Evolutionary conservation across 345 rosid genomes (phyloP).

Genomic region (Nephelium lappaceum): DNA sequence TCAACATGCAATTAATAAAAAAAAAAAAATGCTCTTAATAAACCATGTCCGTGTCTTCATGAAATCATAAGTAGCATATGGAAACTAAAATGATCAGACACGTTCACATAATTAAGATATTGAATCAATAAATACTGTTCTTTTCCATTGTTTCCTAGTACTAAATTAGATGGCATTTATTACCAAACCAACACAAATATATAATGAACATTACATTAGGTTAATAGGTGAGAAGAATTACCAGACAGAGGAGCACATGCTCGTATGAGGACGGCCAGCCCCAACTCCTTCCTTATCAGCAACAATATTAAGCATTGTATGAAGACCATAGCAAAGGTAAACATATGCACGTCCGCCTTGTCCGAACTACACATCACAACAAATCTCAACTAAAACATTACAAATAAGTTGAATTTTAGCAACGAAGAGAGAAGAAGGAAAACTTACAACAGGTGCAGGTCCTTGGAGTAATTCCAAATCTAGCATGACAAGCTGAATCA

Average conservation of each 20-base stretch:
- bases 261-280: constrained; percentile 83
- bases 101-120: background rate
- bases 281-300: constrained; percentile 93
- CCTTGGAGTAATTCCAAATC: constrained; percentile 81
- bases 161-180: background rate
- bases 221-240: constrained; percentile 27
- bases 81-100: background rate
- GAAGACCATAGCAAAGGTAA: constrained; percentile 93
- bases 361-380: constrained; percentile 64
- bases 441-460: constrained; percentile 85
- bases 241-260: constrained; percentile 88
- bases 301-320: constrained; percentile 88
- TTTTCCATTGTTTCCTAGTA: background rate
- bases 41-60: constrained; percentile 8
- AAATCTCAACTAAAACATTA: background rate
- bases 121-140: background rate
- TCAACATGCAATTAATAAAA: too few species aligned
- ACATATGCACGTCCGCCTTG: constrained; percentile 94
- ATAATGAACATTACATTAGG: background rate
- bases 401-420: background rate
- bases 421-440: background rate
- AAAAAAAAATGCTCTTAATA: background rate
- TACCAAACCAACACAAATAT: background rate
- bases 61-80: background rate
- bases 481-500: constrained; percentile 94